A percentile compares a stretch with the other conserved stretches of the same genome.
phyloP scores from a whole-genome alignment of 768 basidiomycete genomes.

The Tricholoma saponaceum region DNA sequence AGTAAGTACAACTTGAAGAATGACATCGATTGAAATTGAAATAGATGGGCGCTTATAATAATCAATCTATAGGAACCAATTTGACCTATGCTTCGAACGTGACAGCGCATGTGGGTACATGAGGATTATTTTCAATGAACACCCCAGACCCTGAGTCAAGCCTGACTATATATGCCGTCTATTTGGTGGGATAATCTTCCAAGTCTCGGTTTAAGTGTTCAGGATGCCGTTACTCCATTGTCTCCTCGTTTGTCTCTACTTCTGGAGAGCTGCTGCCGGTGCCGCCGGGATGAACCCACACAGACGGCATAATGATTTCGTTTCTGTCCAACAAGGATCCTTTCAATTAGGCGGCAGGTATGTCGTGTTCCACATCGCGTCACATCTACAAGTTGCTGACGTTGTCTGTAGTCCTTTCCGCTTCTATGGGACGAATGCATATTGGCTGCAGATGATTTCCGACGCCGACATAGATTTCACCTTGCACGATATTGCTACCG shows the following conservation, averaged over 20 bases:
- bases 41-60: no score
- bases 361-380: not conserved
- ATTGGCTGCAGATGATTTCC: slow-evolving; percentile 16
- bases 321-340: not conserved
- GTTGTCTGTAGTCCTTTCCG: slow-evolving; percentile 9
- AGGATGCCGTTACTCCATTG: not conserved
- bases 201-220: not conserved
- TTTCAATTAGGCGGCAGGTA: not conserved
- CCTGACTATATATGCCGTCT: no score
- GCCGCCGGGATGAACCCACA: not conserved
- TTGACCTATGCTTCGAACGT: no score
- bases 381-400: not conserved
- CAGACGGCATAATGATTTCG: not conserved
- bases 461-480: slow-evolving; percentile 16
- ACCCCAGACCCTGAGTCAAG: no score
- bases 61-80: no score
- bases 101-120: no score
- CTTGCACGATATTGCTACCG: slow-evolving; percentile 14
- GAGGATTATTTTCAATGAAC: no score
- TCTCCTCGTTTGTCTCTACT: not conserved
- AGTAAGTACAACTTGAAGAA: no score
- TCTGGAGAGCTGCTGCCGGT: not conserved
- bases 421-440: slow-evolving; percentile 20
- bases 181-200: not conserved
- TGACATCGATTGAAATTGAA: no score